Percentiles rank a stretch among this genome's conserved stretches.
phyloP scores from a whole-genome alignment of 305 asterid genomes.

The Fraxinus sp. region DNA sequence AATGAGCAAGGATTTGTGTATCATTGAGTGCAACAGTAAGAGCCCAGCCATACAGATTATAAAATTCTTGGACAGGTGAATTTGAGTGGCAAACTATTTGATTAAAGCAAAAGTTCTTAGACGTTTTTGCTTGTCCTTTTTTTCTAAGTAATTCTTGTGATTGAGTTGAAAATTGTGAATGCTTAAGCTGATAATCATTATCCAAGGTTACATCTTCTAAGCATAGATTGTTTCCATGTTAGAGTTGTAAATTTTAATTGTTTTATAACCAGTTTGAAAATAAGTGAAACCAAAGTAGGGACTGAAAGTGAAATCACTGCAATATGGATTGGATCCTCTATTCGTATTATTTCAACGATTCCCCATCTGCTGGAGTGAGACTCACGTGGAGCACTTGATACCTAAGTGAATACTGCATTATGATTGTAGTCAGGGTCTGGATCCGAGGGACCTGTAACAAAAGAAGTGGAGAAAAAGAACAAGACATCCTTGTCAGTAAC shows the following conservation, averaged over 20 bases:
- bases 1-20: not conserved
- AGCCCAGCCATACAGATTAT: not conserved
- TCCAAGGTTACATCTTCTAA: not conserved
- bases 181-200: not conserved
- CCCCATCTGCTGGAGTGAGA: not conserved
- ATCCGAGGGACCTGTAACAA: not conserved
- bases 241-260: not conserved
- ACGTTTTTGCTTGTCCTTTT: not conserved
- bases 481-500: not conserved
- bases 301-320: not conserved
- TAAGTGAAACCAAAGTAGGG: constrained; percentile 3
- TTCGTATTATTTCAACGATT: not conserved
- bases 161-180: not conserved
- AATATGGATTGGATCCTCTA: not conserved
- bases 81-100: not conserved
- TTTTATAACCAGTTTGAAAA: not conserved
- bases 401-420: not conserved
- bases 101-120: not conserved
- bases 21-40: not conserved
- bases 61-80: not conserved
- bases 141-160: not conserved
- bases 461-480: not conserved
- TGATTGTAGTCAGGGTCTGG: not conserved
- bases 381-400: not conserved
- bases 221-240: not conserved